Evolutionary conservation across 805 yeast genomes (phyloP).

Genomic region (Tetrapisispora fleetii): DNA sequence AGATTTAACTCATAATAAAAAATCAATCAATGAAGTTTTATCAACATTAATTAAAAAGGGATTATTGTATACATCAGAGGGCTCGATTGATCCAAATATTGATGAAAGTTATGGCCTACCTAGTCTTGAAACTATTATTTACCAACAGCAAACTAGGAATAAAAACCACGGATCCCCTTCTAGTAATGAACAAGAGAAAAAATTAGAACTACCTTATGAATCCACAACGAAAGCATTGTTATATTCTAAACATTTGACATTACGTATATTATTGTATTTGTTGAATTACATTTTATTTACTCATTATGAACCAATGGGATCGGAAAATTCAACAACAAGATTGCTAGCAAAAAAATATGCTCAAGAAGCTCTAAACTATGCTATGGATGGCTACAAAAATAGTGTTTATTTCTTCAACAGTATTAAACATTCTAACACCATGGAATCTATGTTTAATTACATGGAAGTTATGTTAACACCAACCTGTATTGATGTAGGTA

Average conservation of each 20-base stretch:
- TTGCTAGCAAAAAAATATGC: constrained; percentile 32
- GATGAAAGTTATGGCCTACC: constrained; percentile 29
- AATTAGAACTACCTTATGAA: constrained; percentile 32
- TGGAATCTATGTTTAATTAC: constrained; percentile 27
- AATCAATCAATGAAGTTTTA: constrained; percentile 21
- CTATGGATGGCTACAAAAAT: constrained; percentile 36
- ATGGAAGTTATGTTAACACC: constrained; percentile 42
- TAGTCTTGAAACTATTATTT: constrained; percentile 21
- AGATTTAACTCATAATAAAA: constrained; percentile 28
- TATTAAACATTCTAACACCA: constrained; percentile 27
- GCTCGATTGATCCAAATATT: constrained; percentile 17
- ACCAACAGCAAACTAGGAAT: not conserved
- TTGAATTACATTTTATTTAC: constrained; percentile 41
- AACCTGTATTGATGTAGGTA: constrained; percentile 41
- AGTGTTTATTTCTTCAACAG: constrained; percentile 35
- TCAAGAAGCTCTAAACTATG: constrained; percentile 34
- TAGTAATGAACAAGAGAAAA: constrained; percentile 21
- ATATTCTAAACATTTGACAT: constrained; percentile 31
- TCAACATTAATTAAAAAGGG: constrained; percentile 23
- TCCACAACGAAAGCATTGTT: constrained; percentile 33
- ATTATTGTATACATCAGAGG: constrained; percentile 24
- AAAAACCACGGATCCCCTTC: not conserved
- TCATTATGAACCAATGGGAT: constrained; percentile 35
- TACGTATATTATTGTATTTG: constrained; percentile 41
- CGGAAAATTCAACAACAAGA: constrained; percentile 29